Base-by-base conservation (phyloP, 1,284 basidiomycete species). In the Tausonia pullulans region DNA sequence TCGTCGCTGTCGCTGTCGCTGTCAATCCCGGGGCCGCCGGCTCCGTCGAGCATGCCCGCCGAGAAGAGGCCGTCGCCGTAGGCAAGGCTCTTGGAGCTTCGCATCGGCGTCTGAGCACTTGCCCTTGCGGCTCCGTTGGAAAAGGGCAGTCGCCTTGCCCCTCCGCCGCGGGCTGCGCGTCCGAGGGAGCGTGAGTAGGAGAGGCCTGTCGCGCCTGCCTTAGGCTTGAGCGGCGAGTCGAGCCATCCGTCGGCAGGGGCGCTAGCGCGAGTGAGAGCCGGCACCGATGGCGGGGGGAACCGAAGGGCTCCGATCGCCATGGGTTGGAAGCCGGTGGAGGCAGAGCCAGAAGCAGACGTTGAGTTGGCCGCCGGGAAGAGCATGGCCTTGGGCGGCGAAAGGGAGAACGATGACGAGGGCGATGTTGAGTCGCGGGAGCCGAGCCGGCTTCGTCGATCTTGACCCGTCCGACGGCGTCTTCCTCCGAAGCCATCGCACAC, bases 151-250 rank as follows among this genome's bases (percentile, higher is more conserved):
- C 27, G 27, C 27, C 27, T 46, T 46, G 55, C 55, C 45, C 16
- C 51, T 51, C 44, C 16, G 40, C 10, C 62, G 56, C 56, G 41
- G 13, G 46, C 57, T 0, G 58, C 58, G 11, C 62, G 51, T n/a
- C 62, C 62, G 27, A 64, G 56, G 10, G 49, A 48, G n/a, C 56
- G 40, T 13, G 62, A 64, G 27, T 45, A 16, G 9, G 62, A 64
- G 16, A 64, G 46, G 13, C 16, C 41, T n/a, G 43, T 43, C 39
- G 7, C 53, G 39, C 11, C 27, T 6, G 4, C 39, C 43, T 10
- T 6, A 13, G 14, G 8, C 9, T 44, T 44, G 40, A 44, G 7
- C 3, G 41, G 55, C 41, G 55, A 41, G 40, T 40, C 43, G 5
- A 27, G 27, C 27, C 27, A 27, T 27, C 27, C 27, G 27, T 27